phyloP scores from a whole-genome alignment of 352 stramenopile genomes.

The Peronospora tabacina region DNA sequence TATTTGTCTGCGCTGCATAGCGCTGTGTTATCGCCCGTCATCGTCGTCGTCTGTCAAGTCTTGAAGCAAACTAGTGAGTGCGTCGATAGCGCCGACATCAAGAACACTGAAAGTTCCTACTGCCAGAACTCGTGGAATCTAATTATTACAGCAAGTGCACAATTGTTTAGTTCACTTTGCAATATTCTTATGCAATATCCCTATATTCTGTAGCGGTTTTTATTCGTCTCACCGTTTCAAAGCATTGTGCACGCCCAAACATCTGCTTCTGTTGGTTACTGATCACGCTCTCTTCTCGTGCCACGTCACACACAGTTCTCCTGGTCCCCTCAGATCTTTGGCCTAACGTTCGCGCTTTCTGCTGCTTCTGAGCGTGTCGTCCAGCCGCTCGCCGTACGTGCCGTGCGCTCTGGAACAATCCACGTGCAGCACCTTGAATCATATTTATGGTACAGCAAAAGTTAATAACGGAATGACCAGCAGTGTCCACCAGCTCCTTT shows the following conservation, averaged over 20 bases:
- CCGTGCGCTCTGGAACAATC: constrained; percentile 45
- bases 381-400: constrained; percentile 39
- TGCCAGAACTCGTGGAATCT: constrained; percentile 43
- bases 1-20: constrained; percentile 29
- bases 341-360: neutral
- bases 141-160: constrained; percentile 1
- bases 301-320: constrained; percentile 19
- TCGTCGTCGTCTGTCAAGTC: constrained; percentile 52
- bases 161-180: neutral
- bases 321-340: constrained; percentile 6
- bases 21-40: constrained; percentile 56
- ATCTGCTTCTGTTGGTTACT: constrained; percentile 36
- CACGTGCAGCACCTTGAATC: constrained; percentile 40
- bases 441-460: constrained; percentile 20
- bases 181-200: neutral
- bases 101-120: constrained; percentile 28
- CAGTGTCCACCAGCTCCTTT: neutral
- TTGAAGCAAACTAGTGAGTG: constrained; percentile 29
- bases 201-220: neutral
- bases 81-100: constrained; percentile 37
- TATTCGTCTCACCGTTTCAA: constrained; percentile 28
- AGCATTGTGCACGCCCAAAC: constrained; percentile 38
- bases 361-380: constrained; percentile 10
- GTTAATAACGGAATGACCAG: neutral
- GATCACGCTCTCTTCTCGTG: constrained; percentile 40